Base-by-base conservation (phyloP, 2,329 filamentous ascomycete species). In the Alternaria angustiovoidea region DNA sequence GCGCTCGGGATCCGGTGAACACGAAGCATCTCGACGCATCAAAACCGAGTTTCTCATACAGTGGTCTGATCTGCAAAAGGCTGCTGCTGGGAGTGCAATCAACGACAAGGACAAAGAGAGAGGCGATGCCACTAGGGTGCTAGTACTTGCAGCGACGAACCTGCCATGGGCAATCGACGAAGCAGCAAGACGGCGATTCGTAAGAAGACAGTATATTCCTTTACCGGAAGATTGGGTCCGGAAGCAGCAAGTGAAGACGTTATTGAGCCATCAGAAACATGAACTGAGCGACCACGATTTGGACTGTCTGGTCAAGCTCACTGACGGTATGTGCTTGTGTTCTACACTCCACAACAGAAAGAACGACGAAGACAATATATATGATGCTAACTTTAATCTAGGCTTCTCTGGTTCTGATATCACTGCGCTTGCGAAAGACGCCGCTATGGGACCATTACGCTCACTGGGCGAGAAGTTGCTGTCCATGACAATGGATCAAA, bases 31-130 rank as follows among this genome's bases (percentile, higher is more conserved):
- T 0, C 86, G 94, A 58, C 87, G 95, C 56, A 96, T 97, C 74
- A 99, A 99, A 81, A 99, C 95, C 0, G 95, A 99, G 75, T 99
- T 99, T 70, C 82, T 99, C 30, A 97, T 99, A 28, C 94, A 97
- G 74, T 99, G 95, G 95, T 95, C 92, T 59, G 93, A 97, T 75
- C 81, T 99, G 2, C 93, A 96, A 73, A 89, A 93, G 65, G 95
- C 95, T 3, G 95, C 95, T 7, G 94, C 94, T 4, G 94, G 94
- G 0, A 86, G 92, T 38, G 93, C 96, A 74, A 83, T 87, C 48
- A 85, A 78, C 14, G 85, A 87, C 14, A 89, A 85, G 59, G 88
- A 91, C 36, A 91, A 87, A 67, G 87, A 90, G 61, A 84, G 85
- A 55, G 93, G 93, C 0, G 94, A 98, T 78, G 88, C 94, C 5